Conservation (phyloP, 805 yeast species). For the Scheffersomyces spartinae region DNA sequence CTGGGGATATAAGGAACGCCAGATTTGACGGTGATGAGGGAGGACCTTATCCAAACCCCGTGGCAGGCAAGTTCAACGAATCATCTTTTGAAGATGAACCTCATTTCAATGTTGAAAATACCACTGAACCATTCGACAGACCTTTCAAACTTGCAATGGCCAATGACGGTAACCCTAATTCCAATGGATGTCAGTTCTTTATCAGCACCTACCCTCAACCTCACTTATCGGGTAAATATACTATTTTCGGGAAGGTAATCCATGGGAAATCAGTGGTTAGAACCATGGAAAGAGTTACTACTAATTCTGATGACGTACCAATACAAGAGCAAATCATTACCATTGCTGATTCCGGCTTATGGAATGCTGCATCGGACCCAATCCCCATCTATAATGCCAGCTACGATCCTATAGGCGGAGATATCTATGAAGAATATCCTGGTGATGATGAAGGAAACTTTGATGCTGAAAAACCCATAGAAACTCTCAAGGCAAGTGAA, state of each 20-base stretch:
- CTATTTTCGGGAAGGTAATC: constrained; percentile 64
- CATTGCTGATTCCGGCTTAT: constrained; percentile 50
- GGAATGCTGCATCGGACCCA: constrained; percentile 40
- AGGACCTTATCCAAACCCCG: constrained; percentile 16
- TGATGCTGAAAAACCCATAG: constrained; percentile 44
- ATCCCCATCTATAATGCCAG: constrained; percentile 57
- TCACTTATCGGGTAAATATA: constrained; percentile 65
- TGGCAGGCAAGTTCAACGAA: constrained; percentile 25
- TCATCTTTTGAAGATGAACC: constrained; percentile 10
- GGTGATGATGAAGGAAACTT: constrained; percentile 51
- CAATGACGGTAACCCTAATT: constrained; percentile 33
- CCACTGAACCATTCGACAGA: constrained; percentile 27
- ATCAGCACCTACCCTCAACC: constrained; percentile 59
- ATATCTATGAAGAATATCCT: constrained; percentile 65
- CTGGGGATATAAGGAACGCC: no score
- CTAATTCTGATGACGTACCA: constrained; percentile 31
- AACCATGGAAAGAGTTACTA: constrained; percentile 41
- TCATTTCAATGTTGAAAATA: constrained; percentile 48
- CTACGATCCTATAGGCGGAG: constrained; percentile 52
- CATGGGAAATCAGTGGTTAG: constrained; percentile 62
- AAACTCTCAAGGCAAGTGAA: constrained; percentile 37
- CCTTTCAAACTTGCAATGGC: constrained; percentile 56
- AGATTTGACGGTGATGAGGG: no score
- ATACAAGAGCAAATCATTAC: constrained; percentile 28
- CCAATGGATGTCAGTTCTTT: constrained; percentile 61